Percentiles rank a stretch among this genome's conserved stretches.
Conservation (phyloP, 176 grass and related monocot genomes). For the Puya raimondii region DNA sequence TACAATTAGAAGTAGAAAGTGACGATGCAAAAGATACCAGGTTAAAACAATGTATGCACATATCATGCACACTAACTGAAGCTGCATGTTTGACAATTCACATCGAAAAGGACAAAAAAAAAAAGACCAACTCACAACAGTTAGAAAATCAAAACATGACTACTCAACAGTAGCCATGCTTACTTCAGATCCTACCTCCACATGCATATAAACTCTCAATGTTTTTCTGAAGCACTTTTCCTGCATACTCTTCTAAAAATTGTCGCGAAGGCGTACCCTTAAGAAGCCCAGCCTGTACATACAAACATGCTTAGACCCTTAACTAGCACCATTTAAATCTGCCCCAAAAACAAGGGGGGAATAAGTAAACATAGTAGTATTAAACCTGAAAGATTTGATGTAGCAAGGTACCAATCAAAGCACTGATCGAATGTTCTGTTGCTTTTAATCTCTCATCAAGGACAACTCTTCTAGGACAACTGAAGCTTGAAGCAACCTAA, state of each 20-base stretch:
- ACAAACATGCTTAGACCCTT: constrained; percentile 5
- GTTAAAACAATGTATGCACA: not conserved
- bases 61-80: not conserved
- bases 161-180: not conserved
- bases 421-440: constrained; percentile 59
- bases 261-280: constrained; percentile 49
- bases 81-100: not conserved
- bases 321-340: constrained; percentile 13
- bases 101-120: not conserved
- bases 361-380: constrained; percentile 9
- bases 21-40: not conserved
- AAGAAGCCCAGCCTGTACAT: constrained; percentile 60
- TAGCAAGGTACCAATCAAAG: constrained; percentile 89
- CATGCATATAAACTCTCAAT: constrained; percentile 83
- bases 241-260: constrained; percentile 69
- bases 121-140: not conserved
- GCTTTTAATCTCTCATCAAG: constrained; percentile 87
- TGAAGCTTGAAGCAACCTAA: constrained; percentile 95
- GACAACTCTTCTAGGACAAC: constrained; percentile 77
- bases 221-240: constrained; percentile 69
- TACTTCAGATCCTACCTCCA: constrained; percentile 39
- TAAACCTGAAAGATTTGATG: constrained; percentile 99
- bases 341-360: constrained; percentile 8
- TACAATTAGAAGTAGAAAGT: constrained; percentile 15
- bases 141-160: not conserved